Evolutionary conservation across 331 rosid species (phyloP).

Genomic region (Arachis monticola): DNA sequence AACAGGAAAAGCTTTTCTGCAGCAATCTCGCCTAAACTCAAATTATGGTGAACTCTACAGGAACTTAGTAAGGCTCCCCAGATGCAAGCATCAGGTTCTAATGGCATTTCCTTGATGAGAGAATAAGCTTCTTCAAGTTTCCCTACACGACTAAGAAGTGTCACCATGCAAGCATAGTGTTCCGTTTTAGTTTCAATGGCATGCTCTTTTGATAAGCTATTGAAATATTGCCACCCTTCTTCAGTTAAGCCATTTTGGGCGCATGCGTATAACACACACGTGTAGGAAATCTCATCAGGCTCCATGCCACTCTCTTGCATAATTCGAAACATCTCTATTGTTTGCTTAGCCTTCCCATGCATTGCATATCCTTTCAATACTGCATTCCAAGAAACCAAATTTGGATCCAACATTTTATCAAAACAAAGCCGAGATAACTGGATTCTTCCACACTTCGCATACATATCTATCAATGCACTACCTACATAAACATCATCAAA

Average conservation of each 20-base stretch:
- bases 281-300: slow-evolving; percentile 64
- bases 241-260: slow-evolving; percentile 73
- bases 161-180: slow-evolving; percentile 84
- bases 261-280: slow-evolving; percentile 64
- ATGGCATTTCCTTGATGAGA: slow-evolving; percentile 65
- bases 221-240: slow-evolving; percentile 67
- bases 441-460: slow-evolving; percentile 72
- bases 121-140: slow-evolving; percentile 77
- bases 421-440: slow-evolving; percentile 61
- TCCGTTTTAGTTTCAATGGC: slow-evolving; percentile 61
- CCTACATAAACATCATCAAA: slow-evolving; percentile 63
- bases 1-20: slow-evolving; percentile 67
- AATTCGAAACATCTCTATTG: slow-evolving; percentile 57
- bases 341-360: slow-evolving; percentile 75
- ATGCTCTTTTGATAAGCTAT: slow-evolving; percentile 62
- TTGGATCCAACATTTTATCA: slow-evolving; percentile 54
- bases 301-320: slow-evolving; percentile 60
- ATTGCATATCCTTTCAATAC: slow-evolving; percentile 69
- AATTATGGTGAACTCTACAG: slow-evolving; percentile 71
- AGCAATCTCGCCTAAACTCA: slow-evolving; percentile 60
- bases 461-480: slow-evolving; percentile 72
- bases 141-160: slow-evolving; percentile 77
- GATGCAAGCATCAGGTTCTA: slow-evolving; percentile 75
- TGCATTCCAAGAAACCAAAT: slow-evolving; percentile 75
- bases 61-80: slow-evolving; percentile 83